phyloP scores from a whole-genome alignment of 345 rosid species.

The Rhodamnia argentea region DNA sequence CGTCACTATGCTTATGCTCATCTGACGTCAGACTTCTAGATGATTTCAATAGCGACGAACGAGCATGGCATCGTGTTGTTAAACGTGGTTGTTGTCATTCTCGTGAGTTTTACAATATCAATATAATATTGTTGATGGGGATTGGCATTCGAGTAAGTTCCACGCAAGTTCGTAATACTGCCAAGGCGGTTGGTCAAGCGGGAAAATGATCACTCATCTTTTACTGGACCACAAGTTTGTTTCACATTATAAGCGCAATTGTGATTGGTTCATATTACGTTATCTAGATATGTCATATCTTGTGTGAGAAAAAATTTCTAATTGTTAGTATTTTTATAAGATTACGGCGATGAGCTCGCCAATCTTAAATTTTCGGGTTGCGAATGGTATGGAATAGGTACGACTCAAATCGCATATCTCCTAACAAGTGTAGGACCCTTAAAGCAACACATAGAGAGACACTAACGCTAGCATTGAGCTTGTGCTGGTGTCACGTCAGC shows the following conservation, averaged over 20 bases:
- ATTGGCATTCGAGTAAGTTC: neutral
- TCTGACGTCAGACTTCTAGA: neutral
- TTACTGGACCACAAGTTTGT: neutral
- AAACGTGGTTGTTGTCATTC: neutral
- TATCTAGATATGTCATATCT: neutral
- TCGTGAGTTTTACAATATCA: neutral
- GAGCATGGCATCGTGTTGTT: neutral
- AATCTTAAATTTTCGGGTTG: neutral
- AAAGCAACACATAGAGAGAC: neutral
- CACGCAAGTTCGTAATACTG: neutral
- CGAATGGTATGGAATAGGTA: accelerated
- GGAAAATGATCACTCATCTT: neutral
- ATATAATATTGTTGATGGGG: neutral
- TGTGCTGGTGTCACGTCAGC: neutral
- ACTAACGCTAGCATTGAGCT: neutral
- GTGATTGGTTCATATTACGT: neutral
- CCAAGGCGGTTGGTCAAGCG: neutral
- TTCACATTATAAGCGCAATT: neutral
- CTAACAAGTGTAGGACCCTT: accelerated
- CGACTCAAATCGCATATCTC: accelerated
- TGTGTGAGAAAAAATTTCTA: neutral
- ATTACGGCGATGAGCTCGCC: accelerated
- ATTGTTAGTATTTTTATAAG: accelerated
- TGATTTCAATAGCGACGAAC: neutral
- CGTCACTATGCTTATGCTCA: neutral